A percentile compares a stretch with the other conserved stretches of the same genome.
Conservation (phyloP, 208 protist genomes). For the Wallacemonas rigidus region DNA sequence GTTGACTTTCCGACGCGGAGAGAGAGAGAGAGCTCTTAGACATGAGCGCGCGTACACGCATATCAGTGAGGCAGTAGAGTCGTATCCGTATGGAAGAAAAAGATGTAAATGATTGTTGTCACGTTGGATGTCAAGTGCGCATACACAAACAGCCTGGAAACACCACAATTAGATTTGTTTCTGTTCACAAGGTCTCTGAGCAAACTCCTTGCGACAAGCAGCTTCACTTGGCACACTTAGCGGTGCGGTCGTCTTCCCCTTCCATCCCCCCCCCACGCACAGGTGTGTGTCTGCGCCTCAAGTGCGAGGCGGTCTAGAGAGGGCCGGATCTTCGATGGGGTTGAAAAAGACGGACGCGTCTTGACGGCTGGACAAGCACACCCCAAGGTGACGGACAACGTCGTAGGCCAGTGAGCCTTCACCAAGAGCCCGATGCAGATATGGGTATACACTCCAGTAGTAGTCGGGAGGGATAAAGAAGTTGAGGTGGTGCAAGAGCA, state of each 20-base stretch:
- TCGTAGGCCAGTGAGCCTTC: conserved; percentile 44
- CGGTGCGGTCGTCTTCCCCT: neutral
- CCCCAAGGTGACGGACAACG: conserved; percentile 71
- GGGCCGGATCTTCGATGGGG: conserved; percentile 43
- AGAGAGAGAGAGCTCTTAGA: too few species aligned
- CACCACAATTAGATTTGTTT: too few species aligned
- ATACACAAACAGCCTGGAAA: too few species aligned
- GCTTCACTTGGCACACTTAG: too few species aligned
- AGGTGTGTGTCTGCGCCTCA: neutral
- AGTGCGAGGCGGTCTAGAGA: neutral
- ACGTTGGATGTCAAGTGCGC: too few species aligned
- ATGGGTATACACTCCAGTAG: conserved; percentile 86
- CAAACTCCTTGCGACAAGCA: too few species aligned
- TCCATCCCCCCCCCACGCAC: neutral
- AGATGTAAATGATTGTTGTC: too few species aligned
- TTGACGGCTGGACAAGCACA: conserved; percentile 55
- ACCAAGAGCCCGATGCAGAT: conserved; percentile 59
- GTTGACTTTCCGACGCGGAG: too few species aligned
- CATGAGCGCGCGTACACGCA: too few species aligned
- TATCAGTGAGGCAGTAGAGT: too few species aligned
- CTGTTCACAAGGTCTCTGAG: too few species aligned
- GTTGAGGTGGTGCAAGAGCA: conserved; percentile 71
- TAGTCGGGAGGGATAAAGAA: conserved; percentile 88
- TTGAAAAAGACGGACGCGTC: conserved; percentile 60
- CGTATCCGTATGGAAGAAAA: too few species aligned